Percentiles rank a stretch among this genome's conserved stretches.
Conservation (phyloP, 768 basidiomycete genomes). For the Psilocybe cubensis region DNA sequence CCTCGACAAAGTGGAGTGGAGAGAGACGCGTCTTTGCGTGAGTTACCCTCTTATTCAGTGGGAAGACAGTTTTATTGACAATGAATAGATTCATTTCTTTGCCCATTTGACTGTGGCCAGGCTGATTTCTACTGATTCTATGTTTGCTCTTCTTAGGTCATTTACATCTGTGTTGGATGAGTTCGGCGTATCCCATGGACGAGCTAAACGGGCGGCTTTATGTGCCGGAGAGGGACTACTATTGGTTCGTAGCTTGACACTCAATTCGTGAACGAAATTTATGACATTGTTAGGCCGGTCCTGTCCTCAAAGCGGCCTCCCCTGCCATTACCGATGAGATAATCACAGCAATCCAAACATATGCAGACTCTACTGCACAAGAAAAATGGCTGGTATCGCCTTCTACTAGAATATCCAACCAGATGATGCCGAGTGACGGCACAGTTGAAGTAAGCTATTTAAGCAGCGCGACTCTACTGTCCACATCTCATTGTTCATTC, state of each 20-base stretch:
- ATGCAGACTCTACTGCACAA: slow-evolving; percentile 61
- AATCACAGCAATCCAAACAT: slow-evolving; percentile 71
- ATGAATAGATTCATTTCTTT: slow-evolving; percentile 85
- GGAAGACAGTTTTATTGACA: slow-evolving; percentile 1
- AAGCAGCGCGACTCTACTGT: background rate
- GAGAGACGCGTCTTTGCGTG: slow-evolving; percentile 87
- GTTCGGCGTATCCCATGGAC: slow-evolving; percentile 84
- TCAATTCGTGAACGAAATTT: background rate
- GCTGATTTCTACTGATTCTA: slow-evolving; percentile 75
- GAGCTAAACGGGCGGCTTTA: slow-evolving; percentile 78
- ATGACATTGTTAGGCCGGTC: slow-evolving; percentile 58
- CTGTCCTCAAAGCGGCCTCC: slow-evolving; percentile 62
- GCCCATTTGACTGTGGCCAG: slow-evolving; percentile 81
- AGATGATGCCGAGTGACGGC: slow-evolving; percentile 45
- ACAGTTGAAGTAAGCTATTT: slow-evolving; percentile 61
- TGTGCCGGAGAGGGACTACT: slow-evolving; percentile 84
- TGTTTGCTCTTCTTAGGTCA: slow-evolving; percentile 80
- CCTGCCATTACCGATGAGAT: slow-evolving; percentile 66
- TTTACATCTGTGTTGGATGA: slow-evolving; percentile 89
- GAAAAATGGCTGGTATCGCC: slow-evolving; percentile 73
- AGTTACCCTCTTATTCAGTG: slow-evolving; percentile 30
- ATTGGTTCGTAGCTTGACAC: slow-evolving; percentile 47
- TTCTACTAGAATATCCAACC: slow-evolving; percentile 52
- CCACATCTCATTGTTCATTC: slow-evolving; percentile 4
- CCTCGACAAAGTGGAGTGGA: slow-evolving; percentile 89